Evolutionary conservation across 140 eudicot species (phyloP).

Genomic region (Oenanthe javanica): DNA sequence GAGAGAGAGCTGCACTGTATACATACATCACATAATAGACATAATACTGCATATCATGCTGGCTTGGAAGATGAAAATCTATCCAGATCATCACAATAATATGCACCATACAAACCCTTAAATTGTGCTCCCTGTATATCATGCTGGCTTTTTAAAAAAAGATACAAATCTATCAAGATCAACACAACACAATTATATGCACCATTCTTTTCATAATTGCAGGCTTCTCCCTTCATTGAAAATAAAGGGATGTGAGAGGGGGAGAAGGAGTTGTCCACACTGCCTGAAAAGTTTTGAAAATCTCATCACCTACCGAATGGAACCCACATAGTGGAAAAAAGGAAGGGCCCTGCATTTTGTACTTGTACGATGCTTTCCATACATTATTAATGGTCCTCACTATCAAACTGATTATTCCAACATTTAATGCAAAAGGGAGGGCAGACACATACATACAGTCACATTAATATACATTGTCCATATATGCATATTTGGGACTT

Average conservation of each 20-base stretch:
- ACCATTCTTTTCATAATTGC: not conserved
- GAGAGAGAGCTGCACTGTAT: too few species aligned
- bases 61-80: not conserved
- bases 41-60: not conserved
- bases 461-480: conserved; percentile 22
- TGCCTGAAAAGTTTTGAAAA: conserved; percentile 6
- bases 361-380: conserved; percentile 56
- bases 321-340: conserved; percentile 14
- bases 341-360: conserved; percentile 30
- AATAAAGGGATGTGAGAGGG: not conserved
- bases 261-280: conserved; percentile 6
- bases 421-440: conserved; percentile 9
- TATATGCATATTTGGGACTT: conserved; percentile 31
- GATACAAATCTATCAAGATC: not conserved
- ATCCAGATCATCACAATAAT: not conserved
- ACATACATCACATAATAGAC: not conserved
- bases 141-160: not conserved
- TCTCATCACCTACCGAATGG: conserved; percentile 18
- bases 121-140: not conserved
- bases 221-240: not conserved
- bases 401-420: conserved; percentile 29
- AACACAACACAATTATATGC: conserved; percentile 7
- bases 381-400: conserved; percentile 29
- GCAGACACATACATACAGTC: conserved; percentile 15
- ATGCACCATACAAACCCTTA: not conserved